Base-by-base conservation (phyloP, 352 stramenopile genomes). In the Globisporangium nodosum region DNA sequence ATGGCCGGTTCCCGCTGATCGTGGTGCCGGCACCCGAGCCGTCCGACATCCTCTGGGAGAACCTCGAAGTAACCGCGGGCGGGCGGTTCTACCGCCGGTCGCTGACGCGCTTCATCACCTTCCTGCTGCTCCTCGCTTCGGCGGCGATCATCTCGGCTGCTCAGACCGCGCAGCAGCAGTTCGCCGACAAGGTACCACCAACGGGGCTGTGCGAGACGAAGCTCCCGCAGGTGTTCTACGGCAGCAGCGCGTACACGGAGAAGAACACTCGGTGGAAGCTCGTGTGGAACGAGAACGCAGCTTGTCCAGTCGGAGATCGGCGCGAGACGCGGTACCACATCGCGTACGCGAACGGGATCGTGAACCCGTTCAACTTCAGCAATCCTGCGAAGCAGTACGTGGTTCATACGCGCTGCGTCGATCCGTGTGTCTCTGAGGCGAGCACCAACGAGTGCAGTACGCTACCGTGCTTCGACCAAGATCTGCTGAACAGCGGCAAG, bases 1-100 rank as follows among this genome's bases (percentile, higher is more conserved):
- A 50, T 5, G 53, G 69, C 66, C 0, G 65, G 52, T 71, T 70
- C 54, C 54, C 70, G 2, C 52, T 96, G 15, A 69, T 67, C 13
- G 79, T 96, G 0, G 33, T 57, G 3, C 49, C 71, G 12, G 86
- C 86, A 0, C 81, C 83, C 0, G 86, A 96, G 53, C 86, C 86
- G 24, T 90, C 81, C 2, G 92, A 96, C 49, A 94, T 96, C 49
- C 66, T 94, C 49, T 96, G 86, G 86, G 86, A 96, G 55, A 96
- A 93, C 54, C 69, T 94, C 0, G 84, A 94, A 56, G 70, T 85
- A 7, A 85, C 85, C 31, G 45, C 76, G 18, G 63, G 66, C 45
- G 78, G 72, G 0, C 80, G 85, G 18, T 75, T 86, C 13, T 71
- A 86, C 37, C 70, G 85, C 0, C 81, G 84, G 15, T 78, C 73